A percentile compares a stretch with the other conserved stretches of the same genome.
Conservation (phyloP, 805 yeast species). For the Yamadazyma endophytica region DNA sequence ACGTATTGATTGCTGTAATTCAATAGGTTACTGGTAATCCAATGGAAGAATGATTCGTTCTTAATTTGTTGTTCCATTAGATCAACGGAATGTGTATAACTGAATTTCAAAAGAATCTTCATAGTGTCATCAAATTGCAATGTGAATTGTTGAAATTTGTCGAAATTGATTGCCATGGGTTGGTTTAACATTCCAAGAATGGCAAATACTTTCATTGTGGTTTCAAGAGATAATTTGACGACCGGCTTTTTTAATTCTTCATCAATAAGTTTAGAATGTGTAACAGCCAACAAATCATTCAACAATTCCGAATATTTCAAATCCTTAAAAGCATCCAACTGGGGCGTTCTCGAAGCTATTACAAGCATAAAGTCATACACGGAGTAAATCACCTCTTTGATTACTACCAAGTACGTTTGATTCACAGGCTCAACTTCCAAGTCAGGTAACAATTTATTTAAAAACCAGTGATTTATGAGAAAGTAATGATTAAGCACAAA, state of each 20-base stretch:
- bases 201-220: slow-evolving; percentile 20
- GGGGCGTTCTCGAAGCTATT: not conserved
- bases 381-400: slow-evolving; percentile 23
- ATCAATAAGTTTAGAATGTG: slow-evolving; percentile 6
- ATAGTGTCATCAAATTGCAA: slow-evolving; percentile 14
- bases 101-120: slow-evolving; percentile 11
- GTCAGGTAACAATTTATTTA: slow-evolving; percentile 6
- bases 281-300: slow-evolving; percentile 6
- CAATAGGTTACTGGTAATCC: slow-evolving; percentile 19
- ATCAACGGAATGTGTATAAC: slow-evolving; percentile 17
- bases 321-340: not conserved
- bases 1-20: slow-evolving; percentile 9
- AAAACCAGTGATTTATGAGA: slow-evolving; percentile 10
- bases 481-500: slow-evolving; percentile 5
- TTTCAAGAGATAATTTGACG: slow-evolving; percentile 23
- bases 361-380: slow-evolving; percentile 20
- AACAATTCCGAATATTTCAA: slow-evolving; percentile 5
- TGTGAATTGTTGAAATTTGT: slow-evolving; percentile 4
- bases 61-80: slow-evolving; percentile 16
- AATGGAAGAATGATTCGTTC: slow-evolving; percentile 26
- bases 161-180: slow-evolving; percentile 1
- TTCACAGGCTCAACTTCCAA: slow-evolving; percentile 8
- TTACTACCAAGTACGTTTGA: slow-evolving; percentile 12
- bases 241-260: slow-evolving; percentile 12
- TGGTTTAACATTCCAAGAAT: slow-evolving; percentile 21